Evolutionary conservation across 345 rosid species (phyloP), one percentile per base, ranked within the genome.

Genomic region (Cardiospermum halicacabum): DNA sequence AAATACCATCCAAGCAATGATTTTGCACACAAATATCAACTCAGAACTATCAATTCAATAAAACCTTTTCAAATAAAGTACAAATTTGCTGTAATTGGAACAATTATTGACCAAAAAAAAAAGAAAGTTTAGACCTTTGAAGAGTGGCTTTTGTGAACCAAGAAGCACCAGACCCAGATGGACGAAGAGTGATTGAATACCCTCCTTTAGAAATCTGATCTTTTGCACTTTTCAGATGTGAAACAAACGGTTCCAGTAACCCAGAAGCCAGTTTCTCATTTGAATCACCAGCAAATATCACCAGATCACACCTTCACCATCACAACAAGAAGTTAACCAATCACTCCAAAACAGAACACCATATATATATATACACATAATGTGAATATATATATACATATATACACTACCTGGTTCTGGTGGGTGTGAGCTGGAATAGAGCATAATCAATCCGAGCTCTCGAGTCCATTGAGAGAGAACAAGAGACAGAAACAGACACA

Each of bases 71-170:
- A 47, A 21, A 47, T 5, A 47, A 47, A 1, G 24, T 18, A 40
- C 4, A 40, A 40, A 40, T 11, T 18, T 21, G 15, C n/a, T 31
- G 21, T 3, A 56, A 56, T 19, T 57, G 19, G 39, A 58, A 12
- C 48, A 37, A 45, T 36, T 21, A 63, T 21, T 19, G 7, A 34
- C n/a, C 15, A 60, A 65, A 39, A 3, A 0, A 10, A 0, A n/a
- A 28, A 21, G 30, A 12, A 57, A 13, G 58, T 13, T 31, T 51
- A 69, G 72, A 90, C 97, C 98, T 87, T 66, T 82, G 95, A 25
- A 94, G 80, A 54, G 96, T 91, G 66, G 91, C 77, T 83, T 91
- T 94, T 1, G 95, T 91, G 84, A 91, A 94, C 99, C 96, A 94
- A 68, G 80, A 65, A 54, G 80, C 75, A 67, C 69, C 69, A 53